Conservation (phyloP, 805 yeast species). For the Kluyveromyces dobzhanskii region DNA sequence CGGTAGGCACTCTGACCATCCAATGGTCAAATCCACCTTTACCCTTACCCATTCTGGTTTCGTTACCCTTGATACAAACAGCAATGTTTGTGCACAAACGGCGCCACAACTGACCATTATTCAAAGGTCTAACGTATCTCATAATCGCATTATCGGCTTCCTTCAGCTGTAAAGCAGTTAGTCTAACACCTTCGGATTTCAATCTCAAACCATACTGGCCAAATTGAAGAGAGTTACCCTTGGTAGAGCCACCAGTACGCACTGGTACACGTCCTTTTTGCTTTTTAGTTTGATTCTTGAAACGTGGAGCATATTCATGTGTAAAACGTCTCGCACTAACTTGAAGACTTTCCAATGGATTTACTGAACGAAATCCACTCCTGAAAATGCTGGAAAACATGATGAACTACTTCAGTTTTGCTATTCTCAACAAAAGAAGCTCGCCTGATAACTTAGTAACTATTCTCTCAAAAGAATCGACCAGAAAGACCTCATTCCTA, state of each 20-base stretch:
- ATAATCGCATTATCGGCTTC: slow-evolving; percentile 85
- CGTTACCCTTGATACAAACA: slow-evolving; percentile 94
- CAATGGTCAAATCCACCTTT: slow-evolving; percentile 96
- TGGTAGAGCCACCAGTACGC: slow-evolving; percentile 87
- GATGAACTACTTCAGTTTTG: background rate
- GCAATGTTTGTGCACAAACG: slow-evolving; percentile 80
- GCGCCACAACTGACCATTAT: slow-evolving; percentile 59
- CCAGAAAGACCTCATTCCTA: too few species aligned
- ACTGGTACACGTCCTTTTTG: slow-evolving; percentile 94
- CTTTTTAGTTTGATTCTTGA: slow-evolving; percentile 54
- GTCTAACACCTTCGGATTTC: slow-evolving; percentile 77
- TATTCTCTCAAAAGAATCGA: too few species aligned
- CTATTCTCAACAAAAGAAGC: too few species aligned
- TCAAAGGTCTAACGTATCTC: slow-evolving; percentile 71
- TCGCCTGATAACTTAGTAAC: too few species aligned
- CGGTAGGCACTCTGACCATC: slow-evolving; percentile 95
- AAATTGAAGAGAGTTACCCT: slow-evolving; percentile 74
- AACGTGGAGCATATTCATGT: slow-evolving; percentile 75
- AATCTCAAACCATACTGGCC: slow-evolving; percentile 85
- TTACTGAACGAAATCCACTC: background rate
- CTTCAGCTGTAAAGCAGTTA: slow-evolving; percentile 79
- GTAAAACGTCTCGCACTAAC: slow-evolving; percentile 33
- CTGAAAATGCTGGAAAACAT: slow-evolving; percentile 5
- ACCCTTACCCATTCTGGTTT: slow-evolving; percentile 99
- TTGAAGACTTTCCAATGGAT: slow-evolving; percentile 3